A percentile compares a stretch with the other conserved stretches of the same genome.
phyloP scores from a whole-genome alignment of 176 grass and related monocot species.

The Guadua angustifolia region DNA sequence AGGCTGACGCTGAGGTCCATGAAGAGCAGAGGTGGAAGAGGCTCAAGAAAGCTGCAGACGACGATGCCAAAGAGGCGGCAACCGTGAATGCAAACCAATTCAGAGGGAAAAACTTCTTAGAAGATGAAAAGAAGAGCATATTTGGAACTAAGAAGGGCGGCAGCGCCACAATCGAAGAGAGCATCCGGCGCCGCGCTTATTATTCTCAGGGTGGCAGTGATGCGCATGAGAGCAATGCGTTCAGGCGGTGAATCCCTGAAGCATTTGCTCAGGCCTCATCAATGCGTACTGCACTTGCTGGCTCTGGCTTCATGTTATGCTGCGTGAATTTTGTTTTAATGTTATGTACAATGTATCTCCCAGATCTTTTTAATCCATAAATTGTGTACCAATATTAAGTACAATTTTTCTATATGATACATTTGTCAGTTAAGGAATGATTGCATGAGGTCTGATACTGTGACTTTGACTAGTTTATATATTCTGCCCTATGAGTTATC shows the following conservation, averaged over 20 bases:
- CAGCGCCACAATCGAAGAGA: constrained; percentile 90
- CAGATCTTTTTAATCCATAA: background rate
- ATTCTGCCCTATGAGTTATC: too few relatives aligned
- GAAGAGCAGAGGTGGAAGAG: constrained; percentile 94
- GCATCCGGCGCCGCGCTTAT: constrained; percentile 80
- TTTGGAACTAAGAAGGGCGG: constrained; percentile 82
- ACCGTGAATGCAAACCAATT: constrained; percentile 42
- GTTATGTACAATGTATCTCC: background rate
- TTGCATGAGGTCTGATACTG: background rate
- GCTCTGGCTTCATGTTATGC: background rate
- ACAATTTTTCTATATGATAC: background rate
- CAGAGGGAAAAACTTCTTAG: constrained; percentile 80
- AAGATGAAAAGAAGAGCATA: constrained; percentile 84
- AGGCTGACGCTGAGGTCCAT: constrained; percentile 75
- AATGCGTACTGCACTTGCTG: background rate
- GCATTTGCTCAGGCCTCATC: background rate
- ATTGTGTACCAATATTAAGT: background rate
- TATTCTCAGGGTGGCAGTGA: constrained; percentile 78
- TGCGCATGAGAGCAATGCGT: constrained; percentile 81
- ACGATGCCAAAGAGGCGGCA: constrained; percentile 58
- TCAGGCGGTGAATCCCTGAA: constrained; percentile 61
- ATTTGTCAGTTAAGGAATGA: background rate
- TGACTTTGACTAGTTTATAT: too few relatives aligned
- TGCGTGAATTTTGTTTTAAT: background rate
- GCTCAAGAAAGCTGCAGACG: constrained; percentile 81